Conservation (phyloP, 2,329 filamentous ascomycete genomes). For the Calonectria hongkongensis region DNA sequence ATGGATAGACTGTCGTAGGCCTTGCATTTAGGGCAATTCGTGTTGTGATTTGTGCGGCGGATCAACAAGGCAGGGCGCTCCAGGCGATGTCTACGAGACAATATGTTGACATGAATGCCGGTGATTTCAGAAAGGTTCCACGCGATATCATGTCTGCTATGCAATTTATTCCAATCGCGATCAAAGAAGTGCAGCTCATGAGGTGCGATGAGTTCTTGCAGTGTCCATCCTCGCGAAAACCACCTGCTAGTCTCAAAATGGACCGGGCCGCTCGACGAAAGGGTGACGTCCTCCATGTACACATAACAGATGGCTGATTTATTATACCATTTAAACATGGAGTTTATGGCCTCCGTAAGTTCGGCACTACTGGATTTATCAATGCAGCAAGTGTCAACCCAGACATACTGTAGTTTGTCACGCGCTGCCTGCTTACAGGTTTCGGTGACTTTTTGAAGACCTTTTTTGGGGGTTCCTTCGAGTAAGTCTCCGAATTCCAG, state of each 20-base stretch:
- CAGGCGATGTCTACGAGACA: conserved; percentile 25
- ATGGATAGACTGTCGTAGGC: conserved; percentile 26
- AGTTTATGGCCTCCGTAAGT: conserved; percentile 52
- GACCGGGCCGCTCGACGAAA: conserved; percentile 27
- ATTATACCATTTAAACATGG: conserved; percentile 53
- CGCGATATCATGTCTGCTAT: conserved; percentile 44
- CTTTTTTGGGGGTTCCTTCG: conserved; percentile 41
- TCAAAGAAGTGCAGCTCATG: conserved; percentile 53
- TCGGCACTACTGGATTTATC: conserved; percentile 52
- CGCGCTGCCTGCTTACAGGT: conserved; percentile 47
- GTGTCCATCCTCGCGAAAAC: conserved; percentile 52
- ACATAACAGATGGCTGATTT: conserved; percentile 48
- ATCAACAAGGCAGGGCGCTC: conserved; percentile 42
- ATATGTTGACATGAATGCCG: conserved; percentile 37
- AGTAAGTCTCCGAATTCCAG: conserved; percentile 48
- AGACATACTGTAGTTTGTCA: conserved; percentile 48
- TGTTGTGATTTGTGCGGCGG: conserved; percentile 38
- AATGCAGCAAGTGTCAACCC: conserved; percentile 54
- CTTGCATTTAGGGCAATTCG: conserved; percentile 43
- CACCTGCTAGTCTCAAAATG: conserved; percentile 51
- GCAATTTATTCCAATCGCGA: conserved; percentile 46
- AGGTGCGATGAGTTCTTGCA: conserved; percentile 51
- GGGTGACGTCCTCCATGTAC: conserved; percentile 50
- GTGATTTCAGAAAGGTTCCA: conserved; percentile 47
- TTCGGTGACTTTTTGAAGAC: conserved; percentile 47